Conservation (phyloP, 768 basidiomycete species). For the Gautieria morchelliformis region DNA sequence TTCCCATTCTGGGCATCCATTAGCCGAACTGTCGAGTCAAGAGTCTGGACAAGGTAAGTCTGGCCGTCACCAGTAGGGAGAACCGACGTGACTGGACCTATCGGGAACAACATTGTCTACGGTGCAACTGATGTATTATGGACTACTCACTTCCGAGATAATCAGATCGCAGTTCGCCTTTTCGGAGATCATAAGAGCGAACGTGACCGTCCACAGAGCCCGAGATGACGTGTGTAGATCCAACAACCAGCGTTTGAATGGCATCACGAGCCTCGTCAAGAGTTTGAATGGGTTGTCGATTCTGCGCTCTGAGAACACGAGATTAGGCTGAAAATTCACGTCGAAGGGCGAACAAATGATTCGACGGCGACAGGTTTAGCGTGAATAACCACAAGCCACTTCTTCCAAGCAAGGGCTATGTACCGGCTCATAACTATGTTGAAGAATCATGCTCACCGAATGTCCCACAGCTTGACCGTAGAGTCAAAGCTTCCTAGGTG, state of each 20-base stretch:
- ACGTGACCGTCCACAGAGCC: conserved; percentile 90
- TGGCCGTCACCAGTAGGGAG: conserved; percentile 70
- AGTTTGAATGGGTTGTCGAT: conserved; percentile 80
- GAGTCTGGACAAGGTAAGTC: conserved; percentile 71
- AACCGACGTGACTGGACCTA: conserved; percentile 83
- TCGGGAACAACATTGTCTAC: background rate
- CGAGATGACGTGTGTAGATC: conserved; percentile 54
- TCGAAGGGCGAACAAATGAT: background rate
- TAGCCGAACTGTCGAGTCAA: conserved; percentile 78
- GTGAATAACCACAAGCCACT: background rate
- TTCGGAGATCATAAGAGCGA: conserved; percentile 90
- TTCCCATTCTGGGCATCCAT: conserved; percentile 80
- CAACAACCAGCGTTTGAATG: conserved; percentile 69
- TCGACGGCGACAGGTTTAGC: background rate
- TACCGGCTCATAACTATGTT: conserved; percentile 1
- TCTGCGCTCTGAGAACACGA: conserved; percentile 45
- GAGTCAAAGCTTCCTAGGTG: conserved; percentile 80
- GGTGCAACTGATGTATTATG: background rate
- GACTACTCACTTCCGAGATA: conserved; percentile 73
- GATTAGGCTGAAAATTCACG: background rate
- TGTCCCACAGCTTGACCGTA: conserved; percentile 86
- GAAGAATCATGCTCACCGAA: conserved; percentile 44
- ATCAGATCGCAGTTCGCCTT: conserved; percentile 83
- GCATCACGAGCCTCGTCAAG: conserved; percentile 85
- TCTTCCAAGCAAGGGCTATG: background rate